Evolutionary conservation across 345 rosid genomes (phyloP).

Genomic region (Murraya paniculata): DNA sequence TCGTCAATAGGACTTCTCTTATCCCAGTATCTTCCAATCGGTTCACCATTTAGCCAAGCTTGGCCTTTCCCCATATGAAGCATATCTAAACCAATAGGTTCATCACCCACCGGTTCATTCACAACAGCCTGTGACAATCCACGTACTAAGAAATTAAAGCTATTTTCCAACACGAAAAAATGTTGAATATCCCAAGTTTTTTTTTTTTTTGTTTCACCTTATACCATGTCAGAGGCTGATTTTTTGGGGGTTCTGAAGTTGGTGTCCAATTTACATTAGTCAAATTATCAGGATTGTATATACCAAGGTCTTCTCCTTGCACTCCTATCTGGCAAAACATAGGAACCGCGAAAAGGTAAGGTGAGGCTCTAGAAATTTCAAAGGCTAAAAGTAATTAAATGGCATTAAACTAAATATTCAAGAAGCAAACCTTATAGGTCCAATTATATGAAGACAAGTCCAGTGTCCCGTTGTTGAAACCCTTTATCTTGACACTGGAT

Average conservation of each 20-base stretch:
- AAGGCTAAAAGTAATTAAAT: background rate
- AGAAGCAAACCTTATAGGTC: conserved; percentile 73
- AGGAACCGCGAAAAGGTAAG: conserved; percentile 1
- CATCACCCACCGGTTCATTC: conserved; percentile 76
- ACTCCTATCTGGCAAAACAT: conserved; percentile 57
- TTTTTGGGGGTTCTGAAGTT: conserved; percentile 60
- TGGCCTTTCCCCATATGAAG: conserved; percentile 88
- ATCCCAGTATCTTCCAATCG: conserved; percentile 91
- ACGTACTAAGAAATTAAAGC: background rate
- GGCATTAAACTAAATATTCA: background rate
- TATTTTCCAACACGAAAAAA: background rate
- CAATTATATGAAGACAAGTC: conserved; percentile 63
- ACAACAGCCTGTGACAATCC: conserved; percentile 53
- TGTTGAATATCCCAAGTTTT: background rate
- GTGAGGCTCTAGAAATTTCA: background rate
- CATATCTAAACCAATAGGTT: conserved; percentile 90
- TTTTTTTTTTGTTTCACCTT: conserved; percentile 54
- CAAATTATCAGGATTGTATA: conserved; percentile 53
- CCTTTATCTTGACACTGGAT: conserved; percentile 68
- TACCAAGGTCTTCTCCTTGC: conserved; percentile 71
- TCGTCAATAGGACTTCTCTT: conserved; percentile 42
- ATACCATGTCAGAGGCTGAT: conserved; percentile 87
- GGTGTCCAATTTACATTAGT: conserved; percentile 58
- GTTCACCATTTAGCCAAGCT: conserved; percentile 98
- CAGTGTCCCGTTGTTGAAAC: conserved; percentile 64